A percentile compares a stretch with the other conserved stretches of the same genome.
phyloP scores from a whole-genome alignment of 768 basidiomycete genomes.

The Lepiota brunneoincarnata region DNA sequence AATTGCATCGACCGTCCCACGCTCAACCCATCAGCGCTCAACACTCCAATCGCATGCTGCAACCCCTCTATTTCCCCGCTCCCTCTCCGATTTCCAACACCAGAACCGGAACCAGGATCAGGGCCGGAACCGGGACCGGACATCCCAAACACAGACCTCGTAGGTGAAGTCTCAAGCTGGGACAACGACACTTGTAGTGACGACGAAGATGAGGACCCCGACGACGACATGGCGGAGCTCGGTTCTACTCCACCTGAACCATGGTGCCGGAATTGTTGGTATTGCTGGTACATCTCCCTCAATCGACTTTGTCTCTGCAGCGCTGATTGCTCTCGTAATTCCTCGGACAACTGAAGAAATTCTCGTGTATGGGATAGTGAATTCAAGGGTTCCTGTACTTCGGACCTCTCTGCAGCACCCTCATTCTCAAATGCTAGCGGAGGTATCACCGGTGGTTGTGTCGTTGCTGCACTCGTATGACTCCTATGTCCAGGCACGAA shows the following conservation, averaged over 20 bases:
- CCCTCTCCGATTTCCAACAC: background rate
- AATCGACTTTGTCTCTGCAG: background rate
- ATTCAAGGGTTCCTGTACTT: constrained; percentile 4
- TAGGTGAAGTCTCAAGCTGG: constrained; percentile 6
- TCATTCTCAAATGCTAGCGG: constrained; percentile 35
- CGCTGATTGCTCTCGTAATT: background rate
- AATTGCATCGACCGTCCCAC: constrained; percentile 7
- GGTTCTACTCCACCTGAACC: background rate
- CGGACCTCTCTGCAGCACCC: constrained; percentile 5
- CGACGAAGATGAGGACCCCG: background rate
- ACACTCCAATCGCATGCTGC: background rate
- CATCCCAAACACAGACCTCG: background rate
- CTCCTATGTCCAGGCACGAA: background rate
- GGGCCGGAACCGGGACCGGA: background rate
- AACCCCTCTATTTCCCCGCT: background rate
- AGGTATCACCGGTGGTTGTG: constrained; percentile 26
- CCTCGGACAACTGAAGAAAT: background rate
- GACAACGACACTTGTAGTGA: constrained; percentile 1
- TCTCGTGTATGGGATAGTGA: background rate
- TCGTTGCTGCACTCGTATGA: constrained; percentile 9
- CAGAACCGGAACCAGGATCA: background rate
- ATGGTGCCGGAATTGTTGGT: background rate
- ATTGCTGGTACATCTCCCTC: background rate
- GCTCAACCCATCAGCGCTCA: constrained; percentile 8
- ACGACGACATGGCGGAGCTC: background rate